phyloP scores from a whole-genome alignment of 176 grass and related monocot species.

The Panicum miliaceum region DNA sequence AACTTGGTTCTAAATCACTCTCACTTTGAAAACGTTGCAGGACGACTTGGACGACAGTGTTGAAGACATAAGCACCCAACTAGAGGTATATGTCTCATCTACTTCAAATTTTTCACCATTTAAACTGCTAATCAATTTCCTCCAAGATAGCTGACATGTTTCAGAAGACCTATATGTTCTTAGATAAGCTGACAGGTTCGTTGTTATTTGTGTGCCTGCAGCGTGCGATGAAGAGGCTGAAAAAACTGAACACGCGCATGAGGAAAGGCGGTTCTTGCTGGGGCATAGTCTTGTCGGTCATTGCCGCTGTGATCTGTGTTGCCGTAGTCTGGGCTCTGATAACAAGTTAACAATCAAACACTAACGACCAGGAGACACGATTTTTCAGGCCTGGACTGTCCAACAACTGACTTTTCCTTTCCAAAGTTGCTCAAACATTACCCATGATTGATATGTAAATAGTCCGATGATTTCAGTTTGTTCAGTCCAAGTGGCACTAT shows the following conservation, averaged over 20 bases:
- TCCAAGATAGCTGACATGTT: neutral
- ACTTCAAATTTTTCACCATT: neutral
- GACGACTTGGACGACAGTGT: constrained; percentile 64
- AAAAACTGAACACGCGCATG: constrained; percentile 52
- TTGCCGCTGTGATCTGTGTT: constrained; percentile 49
- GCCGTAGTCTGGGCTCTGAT: constrained; percentile 53
- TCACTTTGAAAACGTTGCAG: constrained; percentile 40
- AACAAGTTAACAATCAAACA: neutral
- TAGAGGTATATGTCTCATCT: constrained; percentile 48
- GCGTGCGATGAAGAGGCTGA: constrained; percentile 59
- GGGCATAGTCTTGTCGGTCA: constrained; percentile 46
- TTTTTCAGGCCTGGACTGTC: neutral
- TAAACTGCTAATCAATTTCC: neutral
- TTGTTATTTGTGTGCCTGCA: constrained; percentile 34
- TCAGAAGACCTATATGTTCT: neutral
- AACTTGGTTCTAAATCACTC: constrained; percentile 10
- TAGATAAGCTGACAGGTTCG: neutral
- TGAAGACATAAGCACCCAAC: constrained; percentile 53
- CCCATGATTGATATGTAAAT: neutral
- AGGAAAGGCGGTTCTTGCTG: constrained; percentile 53
- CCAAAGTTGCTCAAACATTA: neutral
- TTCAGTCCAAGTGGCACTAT: no score
- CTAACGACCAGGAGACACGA: neutral
- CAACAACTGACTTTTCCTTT: neutral
- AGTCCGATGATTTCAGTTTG: no score